Base-by-base conservation (phyloP, 2,329 filamentous ascomycete genomes). In the Trichoderma simmonsii region DNA sequence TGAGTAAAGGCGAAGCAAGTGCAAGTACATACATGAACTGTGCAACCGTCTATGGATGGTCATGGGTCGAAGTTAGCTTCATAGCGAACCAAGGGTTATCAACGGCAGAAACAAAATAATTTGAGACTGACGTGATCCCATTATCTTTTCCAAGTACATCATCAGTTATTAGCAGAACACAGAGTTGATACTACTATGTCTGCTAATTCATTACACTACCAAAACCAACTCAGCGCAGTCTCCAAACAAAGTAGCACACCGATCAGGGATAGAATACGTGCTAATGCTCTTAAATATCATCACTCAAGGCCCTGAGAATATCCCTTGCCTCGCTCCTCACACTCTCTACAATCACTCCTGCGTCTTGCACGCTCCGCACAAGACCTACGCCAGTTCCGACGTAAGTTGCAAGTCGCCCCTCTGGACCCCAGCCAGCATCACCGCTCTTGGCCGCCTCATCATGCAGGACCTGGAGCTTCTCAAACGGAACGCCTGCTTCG, bases 331-430 rank as follows among this genome's bases (percentile, higher is more conserved):
- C 79, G 3, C 39, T 60, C 67, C 78, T 77, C 2, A 81, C 74
- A 4, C 76, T 75, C 39, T 75, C 72, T 0, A 86, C 81, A 73
- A 87, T 84, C 0, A 72, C 75, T 2, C 73, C 79, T 0, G 85
- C 85, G 39, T 76, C 73, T 51, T 81, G 77, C 0, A 87, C 81
- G 5, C 77, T 76, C 30, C 79, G 79, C 21, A 87, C 79, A 32
- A 87, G 75, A 0, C 86, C 85, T 24, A 87, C 77, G 0, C 80
- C 80, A 0, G 85, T 82, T 0, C 85, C 84, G 0, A 84, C 85
- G 75, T 87, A 87, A 1, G 85, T 87, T 5, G 84, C 84, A n/a
- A 85, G 75, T 70, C 85, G 80, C 0, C 85, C 85, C 8, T 84
- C 78, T 0, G 82, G 83, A 0, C 85, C 85, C 85, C 85, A 87